phyloP scores from a whole-genome alignment of 1,139 yeast genomes.

The Suhomyces yuchorum region DNA sequence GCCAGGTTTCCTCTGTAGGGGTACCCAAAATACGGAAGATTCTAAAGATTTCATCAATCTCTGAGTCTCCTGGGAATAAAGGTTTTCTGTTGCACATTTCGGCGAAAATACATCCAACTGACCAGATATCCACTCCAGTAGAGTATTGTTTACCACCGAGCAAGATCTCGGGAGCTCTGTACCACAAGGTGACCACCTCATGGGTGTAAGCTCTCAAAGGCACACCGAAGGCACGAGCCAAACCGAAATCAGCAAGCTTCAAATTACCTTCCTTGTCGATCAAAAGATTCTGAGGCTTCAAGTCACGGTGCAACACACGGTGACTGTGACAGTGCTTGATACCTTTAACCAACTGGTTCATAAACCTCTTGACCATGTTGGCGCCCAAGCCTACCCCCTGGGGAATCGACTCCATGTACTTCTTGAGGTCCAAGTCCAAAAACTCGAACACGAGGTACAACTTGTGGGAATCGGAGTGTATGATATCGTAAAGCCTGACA shows the following conservation, averaged over 20 bases:
- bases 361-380: conserved; percentile 87
- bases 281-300: conserved; percentile 92
- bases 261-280: conserved; percentile 94
- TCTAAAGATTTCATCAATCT: conserved; percentile 94
- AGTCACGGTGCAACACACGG: conserved; percentile 91
- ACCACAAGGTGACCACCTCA: conserved; percentile 98
- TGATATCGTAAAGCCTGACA: conserved; percentile 88
- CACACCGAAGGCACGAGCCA: conserved; percentile 96
- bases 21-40: conserved; percentile 93
- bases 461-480: conserved; percentile 95
- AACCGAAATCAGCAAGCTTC: conserved; percentile 95
- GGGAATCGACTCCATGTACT: conserved; percentile 96
- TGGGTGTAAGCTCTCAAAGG: conserved; percentile 96
- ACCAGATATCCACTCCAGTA: conserved; percentile 99
- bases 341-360: conserved; percentile 91
- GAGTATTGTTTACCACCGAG: conserved; percentile 97
- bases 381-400: conserved; percentile 88
- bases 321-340: conserved; percentile 95
- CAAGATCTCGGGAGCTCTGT: conserved; percentile 93
- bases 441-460: conserved; percentile 91
- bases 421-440: conserved; percentile 89
- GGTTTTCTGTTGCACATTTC: conserved; percentile 98
- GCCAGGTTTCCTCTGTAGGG: conserved; percentile 94
- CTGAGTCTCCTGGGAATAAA: conserved; percentile 95
- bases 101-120: conserved; percentile 96